Evolutionary conservation across 495 filamentous ascomycete genomes (phyloP).

Genomic region (Talaromyces nanjingensis): DNA sequence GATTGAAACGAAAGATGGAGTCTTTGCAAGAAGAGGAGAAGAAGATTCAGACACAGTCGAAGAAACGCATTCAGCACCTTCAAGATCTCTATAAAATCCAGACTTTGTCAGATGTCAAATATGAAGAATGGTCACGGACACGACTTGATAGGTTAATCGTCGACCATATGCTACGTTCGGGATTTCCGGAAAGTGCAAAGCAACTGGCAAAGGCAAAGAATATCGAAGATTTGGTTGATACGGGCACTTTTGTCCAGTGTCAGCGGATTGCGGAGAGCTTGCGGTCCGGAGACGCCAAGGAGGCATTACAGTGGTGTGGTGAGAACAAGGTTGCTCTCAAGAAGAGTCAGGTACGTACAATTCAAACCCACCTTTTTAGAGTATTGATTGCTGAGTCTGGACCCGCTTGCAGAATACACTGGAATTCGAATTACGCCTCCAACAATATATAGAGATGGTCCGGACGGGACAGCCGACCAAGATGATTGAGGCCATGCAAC

Average conservation of each 20-base stretch:
- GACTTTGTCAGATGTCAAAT: constrained; percentile 83
- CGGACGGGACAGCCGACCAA: constrained; percentile 53
- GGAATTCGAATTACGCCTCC: constrained; percentile 89
- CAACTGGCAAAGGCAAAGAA: constrained; percentile 64
- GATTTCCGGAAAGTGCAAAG: constrained; percentile 71
- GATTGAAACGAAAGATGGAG: constrained; percentile 79
- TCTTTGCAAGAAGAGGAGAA: constrained; percentile 70
- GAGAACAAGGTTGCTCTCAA: constrained; percentile 86
- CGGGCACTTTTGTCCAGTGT: constrained; percentile 81
- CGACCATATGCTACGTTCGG: constrained; percentile 81
- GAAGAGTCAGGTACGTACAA: constrained; percentile 63
- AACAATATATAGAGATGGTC: constrained; percentile 91
- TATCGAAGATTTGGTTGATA: constrained; percentile 77
- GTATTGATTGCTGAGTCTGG: constrained; percentile 12
- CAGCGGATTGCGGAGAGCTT: constrained; percentile 67
- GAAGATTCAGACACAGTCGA: constrained; percentile 61
- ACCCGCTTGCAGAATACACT: constrained; percentile 62
- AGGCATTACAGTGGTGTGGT: constrained; percentile 81
- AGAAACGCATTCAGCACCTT: constrained; percentile 72
- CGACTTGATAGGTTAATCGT: constrained; percentile 79
- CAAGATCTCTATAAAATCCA: constrained; percentile 71
- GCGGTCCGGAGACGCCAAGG: constrained; percentile 59
- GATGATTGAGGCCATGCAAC: constrained; percentile 65
- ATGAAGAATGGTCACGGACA: constrained; percentile 80
- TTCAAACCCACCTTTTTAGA: neutral